Percentiles rank a stretch among this genome's conserved stretches.
Evolutionary conservation across 2,329 filamentous ascomycete genomes (phyloP).

Genomic region (Pestalotiopsis fici): DNA sequence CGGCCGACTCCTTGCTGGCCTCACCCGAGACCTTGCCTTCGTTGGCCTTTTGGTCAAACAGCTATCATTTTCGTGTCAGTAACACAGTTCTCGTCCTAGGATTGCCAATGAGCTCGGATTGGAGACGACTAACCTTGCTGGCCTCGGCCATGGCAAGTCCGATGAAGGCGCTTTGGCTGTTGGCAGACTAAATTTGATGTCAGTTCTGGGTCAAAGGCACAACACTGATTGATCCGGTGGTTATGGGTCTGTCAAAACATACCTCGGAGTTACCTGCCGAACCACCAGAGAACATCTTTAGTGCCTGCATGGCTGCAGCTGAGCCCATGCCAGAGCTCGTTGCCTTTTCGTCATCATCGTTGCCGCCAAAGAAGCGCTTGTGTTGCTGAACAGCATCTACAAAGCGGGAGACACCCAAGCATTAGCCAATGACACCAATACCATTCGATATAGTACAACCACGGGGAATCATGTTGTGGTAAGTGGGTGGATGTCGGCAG

Average conservation of each 20-base stretch:
- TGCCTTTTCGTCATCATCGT: conserved; percentile 44
- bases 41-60: conserved; percentile 60
- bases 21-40: conserved; percentile 55
- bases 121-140: conserved; percentile 58
- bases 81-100: too few species aligned
- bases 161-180: conserved; percentile 77
- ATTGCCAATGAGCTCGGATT: conserved; percentile 13
- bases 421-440: neutral
- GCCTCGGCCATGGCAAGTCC: conserved; percentile 88
- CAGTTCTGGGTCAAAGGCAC: neutral
- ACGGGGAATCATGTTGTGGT: too few species aligned
- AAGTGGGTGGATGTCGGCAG: too few species aligned
- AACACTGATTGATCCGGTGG: neutral
- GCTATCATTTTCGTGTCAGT: conserved; percentile 30
- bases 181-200: conserved; percentile 31
- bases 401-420: neutral
- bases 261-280: conserved; percentile 40
- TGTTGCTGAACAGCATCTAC: conserved; percentile 72
- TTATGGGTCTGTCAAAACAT: conserved; percentile 9
- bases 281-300: conserved; percentile 75
- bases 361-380: conserved; percentile 69
- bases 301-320: conserved; percentile 78
- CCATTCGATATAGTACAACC: neutral
- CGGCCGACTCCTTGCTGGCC: conserved; percentile 77
- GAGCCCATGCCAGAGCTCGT: conserved; percentile 59